phyloP scores from a whole-genome alignment of 1,284 basidiomycete species.

The Mixia osmundae region DNA sequence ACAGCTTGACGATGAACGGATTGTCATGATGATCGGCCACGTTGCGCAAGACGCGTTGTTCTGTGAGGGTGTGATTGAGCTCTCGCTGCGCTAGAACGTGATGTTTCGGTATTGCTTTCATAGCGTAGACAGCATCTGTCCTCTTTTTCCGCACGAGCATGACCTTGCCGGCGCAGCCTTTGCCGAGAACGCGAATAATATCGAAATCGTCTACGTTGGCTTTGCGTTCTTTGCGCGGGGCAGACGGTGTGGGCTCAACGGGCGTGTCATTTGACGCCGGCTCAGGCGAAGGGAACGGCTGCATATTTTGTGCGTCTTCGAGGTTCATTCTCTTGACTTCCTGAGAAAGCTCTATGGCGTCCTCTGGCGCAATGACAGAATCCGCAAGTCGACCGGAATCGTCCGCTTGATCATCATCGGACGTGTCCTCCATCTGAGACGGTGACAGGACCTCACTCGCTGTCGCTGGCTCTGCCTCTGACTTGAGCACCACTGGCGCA shows the following conservation, averaged over 20 bases:
- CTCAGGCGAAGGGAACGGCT: conserved; percentile 31
- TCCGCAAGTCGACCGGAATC: no score
- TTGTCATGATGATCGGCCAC: conserved; percentile 42
- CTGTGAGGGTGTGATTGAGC: conserved; percentile 78
- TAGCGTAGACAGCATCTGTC: conserved; percentile 49
- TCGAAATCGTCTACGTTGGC: conserved; percentile 74
- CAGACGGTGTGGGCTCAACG: conserved; percentile 26
- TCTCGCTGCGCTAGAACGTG: conserved; percentile 90
- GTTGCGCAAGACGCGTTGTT: conserved; percentile 72
- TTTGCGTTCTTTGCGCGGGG: conserved; percentile 27
- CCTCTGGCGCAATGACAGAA: no score
- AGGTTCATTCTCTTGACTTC: no score
- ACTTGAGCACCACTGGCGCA: no score
- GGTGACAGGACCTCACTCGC: no score
- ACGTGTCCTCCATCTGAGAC: no score
- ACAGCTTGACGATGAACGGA: conserved; percentile 78
- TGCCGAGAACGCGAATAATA: conserved; percentile 82
- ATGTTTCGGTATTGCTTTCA: conserved; percentile 85
- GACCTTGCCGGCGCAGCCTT: conserved; percentile 79
- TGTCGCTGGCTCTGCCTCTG: no score
- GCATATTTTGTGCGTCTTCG: conserved; percentile 32
- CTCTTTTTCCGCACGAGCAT: conserved; percentile 34
- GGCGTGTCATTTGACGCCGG: not conserved
- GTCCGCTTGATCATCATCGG: no score
- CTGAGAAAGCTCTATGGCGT: no score